phyloP scores from a whole-genome alignment of 1,284 basidiomycete genomes.

The Cutaneotrichosporon dermatis region DNA sequence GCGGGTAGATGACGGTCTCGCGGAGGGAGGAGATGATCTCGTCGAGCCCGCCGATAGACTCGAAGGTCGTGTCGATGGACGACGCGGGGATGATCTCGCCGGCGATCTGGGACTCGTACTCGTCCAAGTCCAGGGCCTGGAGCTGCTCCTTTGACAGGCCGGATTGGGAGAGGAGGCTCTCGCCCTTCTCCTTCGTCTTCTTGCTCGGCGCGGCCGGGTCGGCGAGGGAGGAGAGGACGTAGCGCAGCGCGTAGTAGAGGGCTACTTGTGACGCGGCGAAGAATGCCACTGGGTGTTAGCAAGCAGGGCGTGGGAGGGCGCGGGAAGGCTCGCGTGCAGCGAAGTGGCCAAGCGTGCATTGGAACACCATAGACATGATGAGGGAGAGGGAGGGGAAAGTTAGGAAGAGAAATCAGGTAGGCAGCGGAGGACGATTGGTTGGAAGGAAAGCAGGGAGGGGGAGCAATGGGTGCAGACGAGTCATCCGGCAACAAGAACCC shows the following conservation, averaged over 20 bases:
- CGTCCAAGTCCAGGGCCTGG: constrained; percentile 53
- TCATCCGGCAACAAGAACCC: too few species aligned
- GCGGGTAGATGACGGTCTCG: constrained; percentile 94
- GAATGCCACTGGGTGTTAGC: constrained; percentile 54
- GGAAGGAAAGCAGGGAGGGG: too few species aligned
- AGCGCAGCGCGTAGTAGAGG: constrained; percentile 46
- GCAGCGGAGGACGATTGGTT: too few species aligned
- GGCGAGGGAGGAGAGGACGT: constrained; percentile 44
- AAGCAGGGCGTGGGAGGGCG: not conserved
- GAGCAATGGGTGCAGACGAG: too few species aligned
- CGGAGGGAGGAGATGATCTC: constrained; percentile 83
- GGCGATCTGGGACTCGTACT: constrained; percentile 55
- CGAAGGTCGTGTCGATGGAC: constrained; percentile 53
- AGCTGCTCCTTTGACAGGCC: constrained; percentile 45
- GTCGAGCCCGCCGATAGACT: constrained; percentile 82
- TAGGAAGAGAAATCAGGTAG: too few species aligned
- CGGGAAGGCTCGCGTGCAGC: too few species aligned
- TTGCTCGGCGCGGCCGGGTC: constrained; percentile 26
- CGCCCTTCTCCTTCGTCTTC: constrained; percentile 46
- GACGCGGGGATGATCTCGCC: constrained; percentile 53
- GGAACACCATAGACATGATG: too few species aligned
- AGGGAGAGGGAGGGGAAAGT: too few species aligned
- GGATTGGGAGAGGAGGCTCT: constrained; percentile 38
- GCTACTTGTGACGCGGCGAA: constrained; percentile 57
- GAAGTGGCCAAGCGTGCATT: too few species aligned